Conservation (phyloP, 345 rosid species). For the Eutrema heterophyllum region DNA sequence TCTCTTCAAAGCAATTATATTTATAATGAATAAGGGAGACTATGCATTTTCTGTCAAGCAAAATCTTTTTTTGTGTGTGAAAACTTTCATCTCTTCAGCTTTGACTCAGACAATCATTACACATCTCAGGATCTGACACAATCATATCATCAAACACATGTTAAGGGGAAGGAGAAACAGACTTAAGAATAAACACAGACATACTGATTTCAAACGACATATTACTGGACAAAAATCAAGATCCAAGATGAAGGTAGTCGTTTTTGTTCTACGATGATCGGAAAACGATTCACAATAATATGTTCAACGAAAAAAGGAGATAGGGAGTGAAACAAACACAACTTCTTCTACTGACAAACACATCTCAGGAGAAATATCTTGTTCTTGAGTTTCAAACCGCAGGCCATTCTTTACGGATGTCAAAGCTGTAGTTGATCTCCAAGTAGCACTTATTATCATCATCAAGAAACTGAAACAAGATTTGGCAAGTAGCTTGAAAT, state of each 20-base stretch:
- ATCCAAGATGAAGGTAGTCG: background rate
- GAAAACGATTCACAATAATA: conserved; percentile 27
- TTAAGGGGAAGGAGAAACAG: conserved; percentile 17
- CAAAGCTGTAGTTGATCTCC: conserved; percentile 78
- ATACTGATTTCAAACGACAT: conserved; percentile 20
- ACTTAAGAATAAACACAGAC: conserved; percentile 9
- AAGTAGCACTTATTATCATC: conserved; percentile 80
- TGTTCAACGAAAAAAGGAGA: conserved; percentile 22
- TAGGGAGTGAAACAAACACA: conserved; percentile 27
- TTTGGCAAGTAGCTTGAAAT: background rate
- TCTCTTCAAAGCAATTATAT: background rate
- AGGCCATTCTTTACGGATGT: conserved; percentile 72
- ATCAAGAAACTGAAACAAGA: conserved; percentile 54
- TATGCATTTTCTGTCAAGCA: background rate
- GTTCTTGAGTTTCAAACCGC: conserved; percentile 25
- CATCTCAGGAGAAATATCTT: conserved; percentile 8
- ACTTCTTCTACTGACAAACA: conserved; percentile 27
- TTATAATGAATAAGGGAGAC: background rate
- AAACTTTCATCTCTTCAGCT: background rate
- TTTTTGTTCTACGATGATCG: conserved; percentile 26
- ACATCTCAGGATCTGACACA: conserved; percentile 17
- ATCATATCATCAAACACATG: conserved; percentile 23
- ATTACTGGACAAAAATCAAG: conserved; percentile 22
- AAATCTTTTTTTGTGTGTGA: background rate
- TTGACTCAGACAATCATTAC: conserved; percentile 10